Conservation (phyloP, 1,139 yeast species). For the Arxiozyma telluris region DNA sequence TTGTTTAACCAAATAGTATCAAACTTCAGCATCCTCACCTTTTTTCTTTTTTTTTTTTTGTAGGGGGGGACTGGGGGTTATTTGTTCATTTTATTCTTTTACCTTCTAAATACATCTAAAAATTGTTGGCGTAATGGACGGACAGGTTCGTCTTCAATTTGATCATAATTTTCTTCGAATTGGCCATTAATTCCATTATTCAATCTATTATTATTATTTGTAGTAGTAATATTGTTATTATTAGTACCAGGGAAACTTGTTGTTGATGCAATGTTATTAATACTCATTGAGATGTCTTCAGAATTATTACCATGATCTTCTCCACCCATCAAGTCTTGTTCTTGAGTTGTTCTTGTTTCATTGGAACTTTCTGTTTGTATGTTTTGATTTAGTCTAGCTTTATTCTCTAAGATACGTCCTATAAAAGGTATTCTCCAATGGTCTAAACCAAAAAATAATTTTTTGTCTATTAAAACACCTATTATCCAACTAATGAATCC, state of each 20-base stretch:
- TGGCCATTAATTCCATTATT: slow-evolving; percentile 5
- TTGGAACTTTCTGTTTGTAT: background rate
- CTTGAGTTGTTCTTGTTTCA: background rate
- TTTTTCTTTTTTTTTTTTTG: too few relatives aligned
- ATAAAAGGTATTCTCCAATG: slow-evolving; percentile 18
- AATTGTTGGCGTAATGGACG: slow-evolving; percentile 29
- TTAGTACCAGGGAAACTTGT: too few relatives aligned
- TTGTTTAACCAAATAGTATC: too few relatives aligned
- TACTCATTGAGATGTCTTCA: background rate
- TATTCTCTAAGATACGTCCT: background rate
- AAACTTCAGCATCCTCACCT: too few relatives aligned
- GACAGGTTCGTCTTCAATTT: slow-evolving; percentile 26
- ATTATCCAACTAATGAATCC: slow-evolving; percentile 28
- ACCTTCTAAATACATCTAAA: slow-evolving; percentile 28
- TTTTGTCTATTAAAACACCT: slow-evolving; percentile 26
- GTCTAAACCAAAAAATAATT: slow-evolving; percentile 24
- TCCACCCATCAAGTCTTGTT: background rate
- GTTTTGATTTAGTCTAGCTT: background rate
- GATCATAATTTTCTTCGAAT: slow-evolving; percentile 8
- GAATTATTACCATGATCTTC: background rate
- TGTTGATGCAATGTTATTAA: background rate
- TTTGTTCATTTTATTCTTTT: background rate
- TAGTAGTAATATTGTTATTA: too few relatives aligned
- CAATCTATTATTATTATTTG: background rate
- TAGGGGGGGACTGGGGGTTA: too few relatives aligned